Conservation (phyloP, 1,284 basidiomycete genomes). For the Microbotryomycetes sp. region DNA sequence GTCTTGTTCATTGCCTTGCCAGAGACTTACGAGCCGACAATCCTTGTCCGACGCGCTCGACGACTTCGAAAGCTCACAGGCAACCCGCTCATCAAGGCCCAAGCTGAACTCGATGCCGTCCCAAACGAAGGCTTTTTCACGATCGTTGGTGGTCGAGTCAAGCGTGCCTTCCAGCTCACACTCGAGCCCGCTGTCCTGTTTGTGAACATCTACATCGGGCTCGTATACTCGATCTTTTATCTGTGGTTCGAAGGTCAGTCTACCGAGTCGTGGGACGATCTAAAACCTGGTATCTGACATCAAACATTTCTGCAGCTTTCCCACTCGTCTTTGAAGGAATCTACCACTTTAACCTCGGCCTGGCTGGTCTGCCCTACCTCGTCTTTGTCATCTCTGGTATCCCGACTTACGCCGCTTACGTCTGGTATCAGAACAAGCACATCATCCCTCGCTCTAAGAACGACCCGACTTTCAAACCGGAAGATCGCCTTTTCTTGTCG, state of each 20-base stretch:
- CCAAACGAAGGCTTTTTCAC: background rate
- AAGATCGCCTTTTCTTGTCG: constrained; percentile 37
- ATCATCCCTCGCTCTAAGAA: constrained; percentile 23
- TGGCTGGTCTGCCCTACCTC: constrained; percentile 31
- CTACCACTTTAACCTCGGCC: constrained; percentile 33
- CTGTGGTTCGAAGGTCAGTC: constrained; percentile 4
- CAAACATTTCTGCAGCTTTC: constrained; percentile 14
- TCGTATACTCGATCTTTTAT: constrained; percentile 32
- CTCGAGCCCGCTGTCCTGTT: constrained; percentile 30
- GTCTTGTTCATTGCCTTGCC: constrained; percentile 36
- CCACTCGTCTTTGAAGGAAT: constrained; percentile 32
- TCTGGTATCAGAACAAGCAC: constrained; percentile 28
- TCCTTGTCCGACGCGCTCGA: constrained; percentile 40
- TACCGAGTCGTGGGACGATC: background rate
- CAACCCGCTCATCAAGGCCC: constrained; percentile 38
- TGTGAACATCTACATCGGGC: constrained; percentile 35
- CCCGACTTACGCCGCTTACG: constrained; percentile 29
- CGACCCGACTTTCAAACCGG: constrained; percentile 33
- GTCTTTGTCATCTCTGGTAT: constrained; percentile 35
- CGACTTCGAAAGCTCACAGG: constrained; percentile 41
- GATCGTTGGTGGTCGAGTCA: constrained; percentile 19
- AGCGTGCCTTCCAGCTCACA: constrained; percentile 31
- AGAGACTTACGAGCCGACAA: constrained; percentile 40
- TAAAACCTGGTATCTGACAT: background rate
- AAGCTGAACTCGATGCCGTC: constrained; percentile 38